Conservation (phyloP, 768 basidiomycete species). For the Omphalotus guepiniiformis region DNA sequence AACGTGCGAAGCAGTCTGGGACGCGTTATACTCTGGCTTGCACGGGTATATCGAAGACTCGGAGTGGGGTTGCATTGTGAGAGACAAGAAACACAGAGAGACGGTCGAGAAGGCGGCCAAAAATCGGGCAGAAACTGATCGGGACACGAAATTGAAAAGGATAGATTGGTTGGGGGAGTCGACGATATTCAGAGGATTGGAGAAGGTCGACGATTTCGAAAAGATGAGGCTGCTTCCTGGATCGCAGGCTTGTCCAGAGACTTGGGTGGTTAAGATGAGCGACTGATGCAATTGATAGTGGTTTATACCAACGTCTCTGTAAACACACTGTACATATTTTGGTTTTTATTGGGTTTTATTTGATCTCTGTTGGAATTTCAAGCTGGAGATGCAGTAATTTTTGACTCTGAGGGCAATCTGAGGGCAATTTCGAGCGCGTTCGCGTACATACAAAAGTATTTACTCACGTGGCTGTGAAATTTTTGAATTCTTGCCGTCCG, state of each 20-base stretch:
- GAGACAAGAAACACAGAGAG: constrained; percentile 39
- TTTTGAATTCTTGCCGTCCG: no score
- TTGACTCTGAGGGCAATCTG: no score
- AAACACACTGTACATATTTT: no score
- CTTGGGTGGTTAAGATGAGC: constrained; percentile 55
- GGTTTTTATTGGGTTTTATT: no score
- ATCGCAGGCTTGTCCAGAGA: constrained; percentile 38
- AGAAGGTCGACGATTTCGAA: constrained; percentile 53
- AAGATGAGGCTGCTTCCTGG: constrained; percentile 49
- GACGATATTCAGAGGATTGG: constrained; percentile 59
- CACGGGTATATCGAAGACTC: constrained; percentile 57
- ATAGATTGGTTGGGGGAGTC: constrained; percentile 62
- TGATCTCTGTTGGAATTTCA: no score
- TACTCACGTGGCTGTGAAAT: no score
- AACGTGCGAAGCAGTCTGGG: constrained; percentile 54
- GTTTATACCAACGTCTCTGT: no score
- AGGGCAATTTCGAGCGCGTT: no score
- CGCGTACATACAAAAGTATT: no score
- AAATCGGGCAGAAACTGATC: constrained; percentile 36
- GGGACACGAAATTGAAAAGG: constrained; percentile 39
- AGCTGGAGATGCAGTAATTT: no score
- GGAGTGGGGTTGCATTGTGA: constrained; percentile 58
- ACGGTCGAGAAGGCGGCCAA: constrained; percentile 47
- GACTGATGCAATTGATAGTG: not conserved
- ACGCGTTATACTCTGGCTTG: constrained; percentile 43